phyloP scores from a whole-genome alignment of 2,329 filamentous ascomycete genomes.

The Fusarium nurragi region DNA sequence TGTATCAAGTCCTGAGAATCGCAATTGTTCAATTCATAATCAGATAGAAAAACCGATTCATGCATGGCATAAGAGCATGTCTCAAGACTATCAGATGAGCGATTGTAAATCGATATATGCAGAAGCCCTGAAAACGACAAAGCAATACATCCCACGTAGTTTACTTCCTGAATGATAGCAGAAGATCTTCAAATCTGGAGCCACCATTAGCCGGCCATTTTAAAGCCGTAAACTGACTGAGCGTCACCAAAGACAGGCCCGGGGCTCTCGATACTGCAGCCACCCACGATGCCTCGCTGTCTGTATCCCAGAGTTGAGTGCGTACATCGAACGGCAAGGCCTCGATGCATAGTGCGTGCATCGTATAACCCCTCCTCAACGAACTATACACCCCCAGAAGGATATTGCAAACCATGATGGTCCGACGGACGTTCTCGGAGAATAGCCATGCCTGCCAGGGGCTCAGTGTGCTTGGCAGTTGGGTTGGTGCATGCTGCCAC shows the following conservation, averaged over 20 bases:
- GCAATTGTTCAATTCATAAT: too few relatives aligned
- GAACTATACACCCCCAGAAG: not conserved
- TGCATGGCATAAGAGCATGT: too few relatives aligned
- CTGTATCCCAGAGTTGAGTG: not conserved
- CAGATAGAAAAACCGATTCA: too few relatives aligned
- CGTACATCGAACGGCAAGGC: constrained; percentile 11
- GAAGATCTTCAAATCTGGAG: constrained; percentile 3
- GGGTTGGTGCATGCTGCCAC: not conserved
- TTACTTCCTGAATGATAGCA: not conserved
- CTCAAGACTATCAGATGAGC: too few relatives aligned
- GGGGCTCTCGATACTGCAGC: fast-evolving
- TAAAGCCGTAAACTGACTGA: not conserved
- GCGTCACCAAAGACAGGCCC: not conserved
- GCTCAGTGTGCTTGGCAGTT: constrained; percentile 1
- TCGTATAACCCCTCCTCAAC: constrained; percentile 2
- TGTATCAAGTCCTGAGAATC: too few relatives aligned
- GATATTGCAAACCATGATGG: constrained; percentile 9
- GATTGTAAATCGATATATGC: too few relatives aligned
- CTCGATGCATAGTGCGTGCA: constrained; percentile 7
- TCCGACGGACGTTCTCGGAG: constrained; percentile 2
- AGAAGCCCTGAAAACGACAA: too few relatives aligned
- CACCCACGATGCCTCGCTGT: not conserved
- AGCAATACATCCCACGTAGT: not conserved
- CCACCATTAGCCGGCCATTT: fast-evolving
- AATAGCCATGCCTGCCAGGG: constrained; percentile 17